Percentiles rank a stretch among this genome's conserved stretches.
These are phyloP conservation scores for Fusarium neocosmosporiellum DNA, from an alignment of 2,329 filamentous ascomycete species.

Conservation along the genomic window DNA sequence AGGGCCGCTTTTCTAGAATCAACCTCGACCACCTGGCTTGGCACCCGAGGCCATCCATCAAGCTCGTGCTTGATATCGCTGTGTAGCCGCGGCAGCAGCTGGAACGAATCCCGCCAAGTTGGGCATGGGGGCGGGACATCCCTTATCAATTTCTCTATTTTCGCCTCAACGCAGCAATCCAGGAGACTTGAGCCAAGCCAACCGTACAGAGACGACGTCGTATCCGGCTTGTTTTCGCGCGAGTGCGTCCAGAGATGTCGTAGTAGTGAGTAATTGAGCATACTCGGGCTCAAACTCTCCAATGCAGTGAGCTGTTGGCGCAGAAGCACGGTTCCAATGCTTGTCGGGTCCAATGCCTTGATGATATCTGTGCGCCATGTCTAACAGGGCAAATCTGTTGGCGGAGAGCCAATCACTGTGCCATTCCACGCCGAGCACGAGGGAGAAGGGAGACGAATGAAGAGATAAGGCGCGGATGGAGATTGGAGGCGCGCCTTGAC, in stretches of 20 bases:
- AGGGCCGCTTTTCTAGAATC: conserved; percentile 36
- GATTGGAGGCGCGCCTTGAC: conserved; percentile 20
- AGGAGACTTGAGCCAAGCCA: background rate
- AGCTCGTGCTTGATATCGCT: conserved; percentile 27
- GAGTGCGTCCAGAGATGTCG: conserved; percentile 3
- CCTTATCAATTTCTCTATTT: conserved; percentile 29
- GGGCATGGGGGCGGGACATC: conserved; percentile 20
- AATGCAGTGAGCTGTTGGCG: background rate
- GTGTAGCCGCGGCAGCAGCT: conserved; percentile 34
- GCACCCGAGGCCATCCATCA: conserved; percentile 33
- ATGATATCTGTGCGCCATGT: conserved; percentile 1
- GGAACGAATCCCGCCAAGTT: conserved; percentile 19
- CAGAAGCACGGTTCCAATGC: conserved; percentile 1
- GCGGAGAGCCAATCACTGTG: background rate
- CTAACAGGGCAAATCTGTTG: background rate
- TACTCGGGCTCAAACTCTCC: conserved; percentile 11
- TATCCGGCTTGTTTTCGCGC: conserved; percentile 14
- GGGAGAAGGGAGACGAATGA: conserved; percentile 4
- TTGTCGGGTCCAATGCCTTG: background rate
- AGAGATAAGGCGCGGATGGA: conserved; percentile 29
- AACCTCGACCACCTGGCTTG: conserved; percentile 28
- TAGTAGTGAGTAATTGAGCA: conserved; percentile 3
- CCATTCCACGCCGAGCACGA: conserved; percentile 3
- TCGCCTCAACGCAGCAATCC: background rate
- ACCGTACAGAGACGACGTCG: background rate